phyloP scores from a whole-genome alignment of 306 rosid species.

The Crataegus laevigata region DNA sequence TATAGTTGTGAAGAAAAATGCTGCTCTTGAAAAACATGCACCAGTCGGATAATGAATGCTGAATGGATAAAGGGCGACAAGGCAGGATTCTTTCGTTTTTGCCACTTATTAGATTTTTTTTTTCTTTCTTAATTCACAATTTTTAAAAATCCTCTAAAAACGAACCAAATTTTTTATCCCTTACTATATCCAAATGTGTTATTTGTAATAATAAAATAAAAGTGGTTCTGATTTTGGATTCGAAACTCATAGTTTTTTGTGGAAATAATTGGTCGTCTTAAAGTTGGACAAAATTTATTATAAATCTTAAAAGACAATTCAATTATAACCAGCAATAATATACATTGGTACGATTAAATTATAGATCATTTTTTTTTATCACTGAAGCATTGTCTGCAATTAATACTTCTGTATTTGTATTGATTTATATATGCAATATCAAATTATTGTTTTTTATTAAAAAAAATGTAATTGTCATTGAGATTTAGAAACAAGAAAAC shows the following conservation, averaged over 20 bases:
- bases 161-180: neutral
- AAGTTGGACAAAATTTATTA: neutral
- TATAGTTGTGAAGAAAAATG: too few species aligned
- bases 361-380: too few species aligned
- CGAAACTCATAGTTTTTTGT: neutral
- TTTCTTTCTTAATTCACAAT: neutral
- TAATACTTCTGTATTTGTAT: too few species aligned
- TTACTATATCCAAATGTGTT: neutral
- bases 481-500: too few species aligned
- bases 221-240: neutral
- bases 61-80: constrained; percentile 58
- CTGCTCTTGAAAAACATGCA: too few species aligned
- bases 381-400: too few species aligned
- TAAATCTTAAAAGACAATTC: neutral
- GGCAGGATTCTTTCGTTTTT: constrained; percentile 3
- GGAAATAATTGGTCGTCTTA: neutral
- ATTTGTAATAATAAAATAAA: neutral
- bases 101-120: neutral
- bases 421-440: too few species aligned
- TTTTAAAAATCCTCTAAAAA: neutral
- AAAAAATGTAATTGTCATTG: too few species aligned
- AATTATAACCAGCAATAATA: neutral
- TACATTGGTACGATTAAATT: too few species aligned
- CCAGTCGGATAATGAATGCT: constrained; percentile 26
- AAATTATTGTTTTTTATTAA: too few species aligned